phyloP scores from a whole-genome alignment of 2,329 filamentous ascomycete species.

The Sphaerulina vaccinii region DNA sequence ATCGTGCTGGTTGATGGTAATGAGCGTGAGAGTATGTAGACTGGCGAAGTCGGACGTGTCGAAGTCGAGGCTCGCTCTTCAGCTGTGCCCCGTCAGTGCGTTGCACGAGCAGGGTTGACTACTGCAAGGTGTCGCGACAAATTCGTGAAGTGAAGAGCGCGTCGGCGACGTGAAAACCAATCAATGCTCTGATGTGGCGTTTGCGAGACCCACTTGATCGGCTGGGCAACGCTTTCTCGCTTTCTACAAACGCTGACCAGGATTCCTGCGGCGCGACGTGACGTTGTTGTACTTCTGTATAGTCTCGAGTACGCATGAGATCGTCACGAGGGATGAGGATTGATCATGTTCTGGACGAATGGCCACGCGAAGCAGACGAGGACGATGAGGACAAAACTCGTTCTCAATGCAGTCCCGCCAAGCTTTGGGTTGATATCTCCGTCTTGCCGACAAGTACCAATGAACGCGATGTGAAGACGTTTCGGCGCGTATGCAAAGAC shows the following conservation, averaged over 20 bases:
- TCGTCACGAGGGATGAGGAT: not conserved
- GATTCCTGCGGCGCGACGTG: slow-evolving; percentile 7
- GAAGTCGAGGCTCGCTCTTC: not conserved
- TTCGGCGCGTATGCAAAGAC: no score
- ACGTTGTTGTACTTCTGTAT: slow-evolving; percentile 11
- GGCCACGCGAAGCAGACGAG: no score
- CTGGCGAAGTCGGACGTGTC: not conserved
- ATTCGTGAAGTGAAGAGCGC: slow-evolving; percentile 19
- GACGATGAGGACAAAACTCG: no score
- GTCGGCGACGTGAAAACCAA: slow-evolving; percentile 12
- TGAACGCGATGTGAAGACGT: no score
- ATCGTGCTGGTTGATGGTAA: no score
- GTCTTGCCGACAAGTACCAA: no score
- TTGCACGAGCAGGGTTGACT: slow-evolving; percentile 5
- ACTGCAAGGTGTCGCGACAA: slow-evolving; percentile 21
- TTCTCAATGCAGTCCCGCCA: no score
- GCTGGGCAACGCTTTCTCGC: not conserved
- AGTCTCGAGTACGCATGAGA: slow-evolving; percentile 4
- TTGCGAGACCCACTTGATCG: not conserved
- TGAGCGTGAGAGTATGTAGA: not conserved
- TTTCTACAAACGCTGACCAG: not conserved
- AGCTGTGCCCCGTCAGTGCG: not conserved
- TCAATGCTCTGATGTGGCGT: slow-evolving; percentile 8
- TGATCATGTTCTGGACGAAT: no score
- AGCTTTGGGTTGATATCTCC: no score